phyloP scores from a whole-genome alignment of 1,139 yeast genomes.

The Yamadazyma spencermartinsiae region DNA sequence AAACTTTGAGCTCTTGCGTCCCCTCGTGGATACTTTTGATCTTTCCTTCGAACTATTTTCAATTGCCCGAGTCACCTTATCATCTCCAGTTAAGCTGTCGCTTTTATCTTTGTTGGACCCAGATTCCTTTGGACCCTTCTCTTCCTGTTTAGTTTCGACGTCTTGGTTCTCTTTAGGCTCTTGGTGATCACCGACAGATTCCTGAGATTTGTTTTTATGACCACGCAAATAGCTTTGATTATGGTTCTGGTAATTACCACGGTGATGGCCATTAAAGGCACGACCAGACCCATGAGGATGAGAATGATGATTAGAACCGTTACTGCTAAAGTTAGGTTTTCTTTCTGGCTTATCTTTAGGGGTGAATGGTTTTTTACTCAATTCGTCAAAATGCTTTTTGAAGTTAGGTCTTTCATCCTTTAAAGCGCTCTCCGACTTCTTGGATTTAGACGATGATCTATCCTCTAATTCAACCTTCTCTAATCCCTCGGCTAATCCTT shows the following conservation, averaged over 20 bases:
- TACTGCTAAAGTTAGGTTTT: conserved; percentile 1
- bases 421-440: background rate
- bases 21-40: background rate
- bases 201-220: background rate
- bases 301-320: background rate
- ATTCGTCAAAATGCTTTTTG: conserved; percentile 32
- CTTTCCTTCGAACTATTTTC: conserved; percentile 12
- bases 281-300: background rate
- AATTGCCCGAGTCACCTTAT: conserved; percentile 12
- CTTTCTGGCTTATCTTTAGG: conserved; percentile 11
- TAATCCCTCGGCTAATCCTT: background rate
- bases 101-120: background rate
- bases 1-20: conserved; percentile 1
- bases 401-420: conserved; percentile 28
- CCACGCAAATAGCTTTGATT: background rate
- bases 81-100: conserved; percentile 9
- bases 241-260: background rate
- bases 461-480: conserved; percentile 5
- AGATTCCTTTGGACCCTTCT: background rate
- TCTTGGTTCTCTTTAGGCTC: conserved; percentile 1
- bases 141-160: background rate
- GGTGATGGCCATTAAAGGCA: background rate
- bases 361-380: conserved; percentile 20
- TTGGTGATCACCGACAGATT: background rate
- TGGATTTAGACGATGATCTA: conserved; percentile 2